phyloP scores from a whole-genome alignment of 176 grass and related monocot genomes.

The Rhynchospora pubera region DNA sequence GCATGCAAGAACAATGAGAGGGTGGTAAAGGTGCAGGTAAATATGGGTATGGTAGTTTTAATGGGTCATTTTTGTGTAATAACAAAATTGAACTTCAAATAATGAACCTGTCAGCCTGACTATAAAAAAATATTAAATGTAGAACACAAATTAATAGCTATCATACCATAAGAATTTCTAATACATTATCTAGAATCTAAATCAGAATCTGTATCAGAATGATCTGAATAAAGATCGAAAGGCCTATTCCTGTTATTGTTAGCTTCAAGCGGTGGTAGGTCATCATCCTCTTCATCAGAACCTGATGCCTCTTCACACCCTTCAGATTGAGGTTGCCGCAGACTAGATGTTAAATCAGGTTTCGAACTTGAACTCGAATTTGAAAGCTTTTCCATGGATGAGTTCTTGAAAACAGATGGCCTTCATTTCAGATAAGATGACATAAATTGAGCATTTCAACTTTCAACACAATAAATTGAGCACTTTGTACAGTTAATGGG shows the following conservation, averaged over 20 bases:
- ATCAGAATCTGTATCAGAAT: constrained; percentile 37
- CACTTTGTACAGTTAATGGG: too few relatives aligned
- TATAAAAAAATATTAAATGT: not conserved
- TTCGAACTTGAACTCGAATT: not conserved
- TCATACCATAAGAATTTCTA: not conserved
- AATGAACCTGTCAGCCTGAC: not conserved
- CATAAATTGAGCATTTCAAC: not conserved
- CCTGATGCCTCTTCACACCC: constrained; percentile 26
- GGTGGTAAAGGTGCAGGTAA: too few relatives aligned
- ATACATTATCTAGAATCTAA: constrained; percentile 19
- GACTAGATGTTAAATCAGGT: too few relatives aligned
- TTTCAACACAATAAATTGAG: not conserved
- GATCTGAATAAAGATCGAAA: constrained; percentile 38
- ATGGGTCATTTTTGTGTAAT: not conserved
- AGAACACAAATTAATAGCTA: not conserved
- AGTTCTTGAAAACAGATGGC: constrained; percentile 57
- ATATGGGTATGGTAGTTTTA: not conserved
- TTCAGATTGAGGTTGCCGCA: not conserved
- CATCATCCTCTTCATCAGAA: constrained; percentile 53
- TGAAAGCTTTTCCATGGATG: constrained; percentile 3
- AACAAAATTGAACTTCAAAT: not conserved
- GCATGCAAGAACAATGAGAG: not conserved
- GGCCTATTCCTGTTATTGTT: constrained; percentile 71
- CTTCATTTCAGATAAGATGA: constrained; percentile 24
- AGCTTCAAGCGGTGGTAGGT: constrained; percentile 61